A percentile compares a stretch with the other conserved stretches of the same genome.
Evolutionary conservation across 2,329 filamentous ascomycete species (phyloP).

Genomic region (Coniella vitis): DNA sequence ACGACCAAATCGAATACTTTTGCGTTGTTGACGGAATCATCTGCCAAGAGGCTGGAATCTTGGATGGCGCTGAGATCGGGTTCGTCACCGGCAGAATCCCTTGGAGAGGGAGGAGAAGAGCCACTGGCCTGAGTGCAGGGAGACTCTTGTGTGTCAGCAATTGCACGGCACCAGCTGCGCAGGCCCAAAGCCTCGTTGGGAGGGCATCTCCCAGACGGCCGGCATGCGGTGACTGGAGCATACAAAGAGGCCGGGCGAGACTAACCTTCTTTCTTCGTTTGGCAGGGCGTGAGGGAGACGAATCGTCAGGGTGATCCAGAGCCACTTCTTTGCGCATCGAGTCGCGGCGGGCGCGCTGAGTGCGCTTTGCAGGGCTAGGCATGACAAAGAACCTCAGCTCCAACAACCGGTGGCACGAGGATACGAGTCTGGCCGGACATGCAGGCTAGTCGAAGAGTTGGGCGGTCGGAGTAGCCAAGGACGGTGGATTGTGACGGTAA

Average conservation of each 20-base stretch:
- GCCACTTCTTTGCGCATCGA: slow-evolving; percentile 25
- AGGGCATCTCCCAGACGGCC: neutral
- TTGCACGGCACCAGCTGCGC: neutral
- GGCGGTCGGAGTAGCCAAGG: neutral
- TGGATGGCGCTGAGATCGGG: slow-evolving; percentile 12
- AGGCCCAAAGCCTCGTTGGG: neutral
- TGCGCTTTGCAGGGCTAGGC: slow-evolving; percentile 27
- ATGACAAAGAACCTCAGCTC: slow-evolving; percentile 15
- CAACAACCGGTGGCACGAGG: slow-evolving; percentile 2
- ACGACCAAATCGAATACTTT: slow-evolving; percentile 51
- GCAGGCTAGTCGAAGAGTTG: slow-evolving; percentile 8
- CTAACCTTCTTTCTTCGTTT: slow-evolving; percentile 59
- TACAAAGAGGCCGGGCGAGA: slow-evolving; percentile 3
- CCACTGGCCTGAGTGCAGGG: slow-evolving; percentile 7
- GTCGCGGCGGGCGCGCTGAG: slow-evolving; percentile 26
- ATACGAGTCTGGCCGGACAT: slow-evolving; percentile 9
- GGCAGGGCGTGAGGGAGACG: slow-evolving; percentile 54
- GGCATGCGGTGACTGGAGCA: slow-evolving; percentile 12
- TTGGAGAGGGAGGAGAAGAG: slow-evolving; percentile 22
- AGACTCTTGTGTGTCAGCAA: slow-evolving; percentile 5
- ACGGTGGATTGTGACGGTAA: neutral
- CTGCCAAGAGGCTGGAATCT: slow-evolving; percentile 34
- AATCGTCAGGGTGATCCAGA: slow-evolving; percentile 33
- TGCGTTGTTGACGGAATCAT: slow-evolving; percentile 31
- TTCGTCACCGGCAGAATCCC: slow-evolving; percentile 39